Evolutionary conservation across 2,329 filamentous ascomycete genomes (phyloP).

Genomic region (Penicillium sp.): DNA sequence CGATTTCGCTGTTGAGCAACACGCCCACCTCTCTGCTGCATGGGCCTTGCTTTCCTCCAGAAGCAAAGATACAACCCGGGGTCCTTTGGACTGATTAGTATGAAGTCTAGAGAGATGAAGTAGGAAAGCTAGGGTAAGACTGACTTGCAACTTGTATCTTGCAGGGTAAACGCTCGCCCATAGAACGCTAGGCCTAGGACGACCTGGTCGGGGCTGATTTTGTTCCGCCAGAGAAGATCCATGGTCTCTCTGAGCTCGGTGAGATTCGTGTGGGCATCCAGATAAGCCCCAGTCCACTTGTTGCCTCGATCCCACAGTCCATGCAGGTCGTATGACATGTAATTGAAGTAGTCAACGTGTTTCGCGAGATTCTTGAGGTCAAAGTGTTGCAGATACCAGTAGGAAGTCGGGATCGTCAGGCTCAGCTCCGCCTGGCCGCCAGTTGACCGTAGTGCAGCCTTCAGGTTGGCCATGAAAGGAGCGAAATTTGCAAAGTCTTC

Average conservation of each 20-base stretch:
- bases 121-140: too few species aligned
- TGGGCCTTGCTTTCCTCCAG: conserved; percentile 28
- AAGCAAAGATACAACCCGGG: conserved; percentile 38
- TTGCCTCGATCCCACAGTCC: conserved; percentile 32
- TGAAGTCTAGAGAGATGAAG: too few species aligned
- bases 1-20: conserved; percentile 25
- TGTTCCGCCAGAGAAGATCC: conserved; percentile 35
- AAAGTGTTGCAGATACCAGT: conserved; percentile 39
- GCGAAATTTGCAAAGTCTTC: conserved; percentile 43
- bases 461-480: conserved; percentile 22
- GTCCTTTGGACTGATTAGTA: not conserved
- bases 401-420: conserved; percentile 31
- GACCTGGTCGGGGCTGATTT: conserved; percentile 33
- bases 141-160: conserved; percentile 16
- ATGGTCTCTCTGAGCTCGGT: conserved; percentile 37
- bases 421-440: conserved; percentile 24
- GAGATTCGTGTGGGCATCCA: conserved; percentile 37
- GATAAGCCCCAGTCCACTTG: conserved; percentile 24
- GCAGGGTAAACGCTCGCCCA: conserved; percentile 26
- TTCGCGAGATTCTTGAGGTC: conserved; percentile 25
- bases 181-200: conserved; percentile 37
- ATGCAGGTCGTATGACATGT: conserved; percentile 38
- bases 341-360: conserved; percentile 32
- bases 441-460: conserved; percentile 15
- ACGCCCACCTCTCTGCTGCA: conserved; percentile 38